A percentile compares a stretch with the other conserved stretches of the same genome.
Conservation (phyloP, 2,329 filamentous ascomycete species). For the Colletotrichum spaethianum region DNA sequence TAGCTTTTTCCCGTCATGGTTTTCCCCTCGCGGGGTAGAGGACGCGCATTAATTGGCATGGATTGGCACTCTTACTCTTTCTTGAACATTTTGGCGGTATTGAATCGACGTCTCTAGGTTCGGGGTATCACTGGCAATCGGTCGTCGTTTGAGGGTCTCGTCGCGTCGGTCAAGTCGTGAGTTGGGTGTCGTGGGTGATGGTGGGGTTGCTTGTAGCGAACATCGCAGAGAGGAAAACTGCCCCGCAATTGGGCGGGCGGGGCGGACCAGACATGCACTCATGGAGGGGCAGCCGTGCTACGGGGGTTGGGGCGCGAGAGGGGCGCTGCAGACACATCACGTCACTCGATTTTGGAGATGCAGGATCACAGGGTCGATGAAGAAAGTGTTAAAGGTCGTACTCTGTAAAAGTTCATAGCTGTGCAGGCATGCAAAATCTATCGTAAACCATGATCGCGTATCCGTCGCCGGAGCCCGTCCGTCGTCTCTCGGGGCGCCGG, state of each 20-base stretch:
- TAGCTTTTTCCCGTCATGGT: conserved; percentile 28
- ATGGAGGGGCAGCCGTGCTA: conserved; percentile 28
- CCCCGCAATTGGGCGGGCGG: conserved; percentile 46
- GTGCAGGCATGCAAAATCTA: conserved; percentile 2
- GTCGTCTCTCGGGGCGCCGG: not conserved
- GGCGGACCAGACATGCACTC: conserved; percentile 44
- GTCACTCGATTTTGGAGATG: conserved; percentile 8
- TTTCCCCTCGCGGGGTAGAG: not conserved
- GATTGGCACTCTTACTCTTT: conserved; percentile 79
- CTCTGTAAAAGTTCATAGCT: not conserved
- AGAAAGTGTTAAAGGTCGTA: not conserved
- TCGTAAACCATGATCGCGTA: conserved; percentile 1
- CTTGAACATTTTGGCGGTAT: conserved; percentile 81
- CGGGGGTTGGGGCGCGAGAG: not conserved
- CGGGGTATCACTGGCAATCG: conserved; percentile 15
- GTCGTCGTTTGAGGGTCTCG: conserved; percentile 36
- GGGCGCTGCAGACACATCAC: conserved; percentile 9
- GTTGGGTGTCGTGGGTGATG: conserved; percentile 30
- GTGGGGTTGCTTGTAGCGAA: conserved; percentile 38
- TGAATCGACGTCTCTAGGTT: conserved; percentile 1
- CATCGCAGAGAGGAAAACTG: conserved; percentile 42
- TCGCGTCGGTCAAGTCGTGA: conserved; percentile 35
- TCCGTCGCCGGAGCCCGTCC: not conserved
- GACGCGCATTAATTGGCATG: not conserved
- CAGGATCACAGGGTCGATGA: not conserved